A percentile compares a stretch with the other conserved stretches of the same genome.
phyloP scores from a whole-genome alignment of 352 stramenopile genomes.

The Globisporangium barbulae region DNA sequence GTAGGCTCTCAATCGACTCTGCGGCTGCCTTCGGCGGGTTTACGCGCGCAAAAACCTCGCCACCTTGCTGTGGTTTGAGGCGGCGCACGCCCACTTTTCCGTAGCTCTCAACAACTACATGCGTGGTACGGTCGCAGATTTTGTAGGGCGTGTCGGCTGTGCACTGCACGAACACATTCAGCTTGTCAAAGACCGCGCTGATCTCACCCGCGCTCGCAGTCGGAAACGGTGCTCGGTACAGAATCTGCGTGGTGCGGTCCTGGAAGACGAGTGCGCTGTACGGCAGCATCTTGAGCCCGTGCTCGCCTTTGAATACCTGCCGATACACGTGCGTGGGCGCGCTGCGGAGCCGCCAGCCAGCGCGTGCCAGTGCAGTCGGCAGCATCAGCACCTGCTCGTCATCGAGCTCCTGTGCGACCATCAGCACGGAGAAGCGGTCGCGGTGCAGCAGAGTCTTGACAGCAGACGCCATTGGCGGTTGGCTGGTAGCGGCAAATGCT shows the following conservation, averaged over 20 bases:
- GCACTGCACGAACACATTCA: conserved; percentile 1
- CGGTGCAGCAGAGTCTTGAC: background rate
- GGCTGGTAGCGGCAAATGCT: too few species aligned
- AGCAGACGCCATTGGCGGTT: too few species aligned
- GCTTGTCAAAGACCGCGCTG: background rate
- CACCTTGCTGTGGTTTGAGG: background rate
- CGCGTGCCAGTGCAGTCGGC: background rate
- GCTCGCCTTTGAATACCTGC: background rate
- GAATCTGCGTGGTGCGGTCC: background rate
- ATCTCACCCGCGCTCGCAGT: background rate
- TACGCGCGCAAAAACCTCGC: background rate
- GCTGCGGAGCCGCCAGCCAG: background rate
- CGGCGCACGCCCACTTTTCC: background rate
- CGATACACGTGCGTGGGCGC: background rate
- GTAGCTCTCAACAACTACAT: conserved; percentile 5
- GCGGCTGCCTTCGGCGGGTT: background rate
- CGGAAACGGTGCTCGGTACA: background rate
- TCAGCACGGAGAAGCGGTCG: background rate
- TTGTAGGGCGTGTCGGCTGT: background rate
- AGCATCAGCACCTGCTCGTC: background rate
- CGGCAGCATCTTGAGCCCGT: background rate
- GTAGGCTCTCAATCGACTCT: background rate
- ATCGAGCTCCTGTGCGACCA: background rate
- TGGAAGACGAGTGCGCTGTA: background rate
- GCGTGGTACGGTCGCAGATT: background rate